Percentiles rank a stretch among this genome's conserved stretches.
These are phyloP conservation scores for Talaromyces adpressus DNA, from an alignment of 495 filamentous ascomycete genomes.

Conservation along the genomic window DNA sequence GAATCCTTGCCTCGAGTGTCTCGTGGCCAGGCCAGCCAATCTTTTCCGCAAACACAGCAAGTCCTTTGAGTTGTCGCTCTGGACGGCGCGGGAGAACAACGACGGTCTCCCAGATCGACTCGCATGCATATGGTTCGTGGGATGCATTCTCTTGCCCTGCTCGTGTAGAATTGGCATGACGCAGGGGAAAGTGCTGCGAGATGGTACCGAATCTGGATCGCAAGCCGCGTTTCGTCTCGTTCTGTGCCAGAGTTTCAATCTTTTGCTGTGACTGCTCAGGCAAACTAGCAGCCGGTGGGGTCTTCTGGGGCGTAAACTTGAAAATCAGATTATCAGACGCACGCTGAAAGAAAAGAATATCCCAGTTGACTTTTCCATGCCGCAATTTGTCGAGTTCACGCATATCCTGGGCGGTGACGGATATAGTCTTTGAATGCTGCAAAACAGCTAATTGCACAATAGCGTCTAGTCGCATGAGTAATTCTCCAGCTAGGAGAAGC, in stretches of 20 bases:
- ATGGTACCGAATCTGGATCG: conserved; percentile 23
- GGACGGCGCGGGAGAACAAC: conserved; percentile 29
- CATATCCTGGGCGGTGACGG: conserved; percentile 52
- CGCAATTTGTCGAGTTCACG: conserved; percentile 56
- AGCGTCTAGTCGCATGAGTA: conserved; percentile 67
- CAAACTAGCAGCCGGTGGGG: conserved; percentile 19
- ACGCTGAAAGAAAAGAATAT: conserved; percentile 63
- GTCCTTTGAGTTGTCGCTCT: conserved; percentile 40
- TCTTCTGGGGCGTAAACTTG: conserved; percentile 16
- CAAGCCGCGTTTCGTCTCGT: conserved; percentile 5
- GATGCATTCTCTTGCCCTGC: background rate
- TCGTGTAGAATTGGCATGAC: background rate
- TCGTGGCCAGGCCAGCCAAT: conserved; percentile 43
- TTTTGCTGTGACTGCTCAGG: background rate
- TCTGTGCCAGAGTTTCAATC: conserved; percentile 1
- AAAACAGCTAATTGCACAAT: conserved; percentile 49
- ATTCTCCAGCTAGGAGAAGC: conserved; percentile 68
- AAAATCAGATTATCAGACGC: conserved; percentile 68
- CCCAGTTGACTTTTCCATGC: conserved; percentile 69
- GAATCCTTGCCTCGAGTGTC: conserved; percentile 18
- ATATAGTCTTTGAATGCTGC: conserved; percentile 38
- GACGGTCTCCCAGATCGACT: conserved; percentile 32
- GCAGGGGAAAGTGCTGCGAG: conserved; percentile 11
- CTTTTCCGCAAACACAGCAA: conserved; percentile 42
- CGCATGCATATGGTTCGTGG: conserved; percentile 10